Conservation (phyloP, 805 yeast genomes). For the Ogataea polymorpha region DNA sequence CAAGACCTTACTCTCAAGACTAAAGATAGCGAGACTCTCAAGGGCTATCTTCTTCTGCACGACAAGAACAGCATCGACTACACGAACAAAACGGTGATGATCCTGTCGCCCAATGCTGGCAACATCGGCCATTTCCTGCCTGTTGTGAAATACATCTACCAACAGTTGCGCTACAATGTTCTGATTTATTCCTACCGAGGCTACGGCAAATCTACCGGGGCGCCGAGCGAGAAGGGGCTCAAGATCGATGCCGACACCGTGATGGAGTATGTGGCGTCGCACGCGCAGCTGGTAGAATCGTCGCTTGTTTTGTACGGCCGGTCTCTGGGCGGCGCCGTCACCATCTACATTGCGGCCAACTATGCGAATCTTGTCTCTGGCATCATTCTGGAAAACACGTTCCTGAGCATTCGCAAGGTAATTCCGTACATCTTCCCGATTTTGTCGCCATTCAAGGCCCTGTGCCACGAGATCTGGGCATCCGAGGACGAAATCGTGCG, state of each 20-base stretch:
- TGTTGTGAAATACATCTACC: slow-evolving; percentile 65
- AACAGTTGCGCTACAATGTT: slow-evolving; percentile 66
- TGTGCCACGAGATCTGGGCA: slow-evolving; percentile 84
- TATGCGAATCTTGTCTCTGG: slow-evolving; percentile 53
- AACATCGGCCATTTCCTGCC: slow-evolving; percentile 91
- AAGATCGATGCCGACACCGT: slow-evolving; percentile 79
- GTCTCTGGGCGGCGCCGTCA: slow-evolving; percentile 93
- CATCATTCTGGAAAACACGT: slow-evolving; percentile 82
- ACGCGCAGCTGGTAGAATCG: slow-evolving; percentile 50
- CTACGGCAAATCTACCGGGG: slow-evolving; percentile 78
- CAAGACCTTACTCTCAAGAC: slow-evolving; percentile 62
- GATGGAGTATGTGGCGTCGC: slow-evolving; percentile 52
- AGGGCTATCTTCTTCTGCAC: slow-evolving; percentile 60
- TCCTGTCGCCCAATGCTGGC: slow-evolving; percentile 92
- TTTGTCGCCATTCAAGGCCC: slow-evolving; percentile 48
- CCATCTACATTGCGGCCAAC: slow-evolving; percentile 71
- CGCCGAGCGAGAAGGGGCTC: slow-evolving; percentile 72
- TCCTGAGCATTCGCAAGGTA: slow-evolving; percentile 67
- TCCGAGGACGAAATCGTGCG: slow-evolving; percentile 57
- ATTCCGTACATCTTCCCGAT: slow-evolving; percentile 73
- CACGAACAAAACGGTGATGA: slow-evolving; percentile 64
- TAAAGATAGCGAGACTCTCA: slow-evolving; percentile 63
- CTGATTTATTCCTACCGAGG: slow-evolving; percentile 88
- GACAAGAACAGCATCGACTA: slow-evolving; percentile 38
- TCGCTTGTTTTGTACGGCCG: slow-evolving; percentile 76